These are phyloP conservation scores for Plasmodium chabaudi DNA, from an alignment of 169 alveolate species.

Conservation along the genomic window DNA sequence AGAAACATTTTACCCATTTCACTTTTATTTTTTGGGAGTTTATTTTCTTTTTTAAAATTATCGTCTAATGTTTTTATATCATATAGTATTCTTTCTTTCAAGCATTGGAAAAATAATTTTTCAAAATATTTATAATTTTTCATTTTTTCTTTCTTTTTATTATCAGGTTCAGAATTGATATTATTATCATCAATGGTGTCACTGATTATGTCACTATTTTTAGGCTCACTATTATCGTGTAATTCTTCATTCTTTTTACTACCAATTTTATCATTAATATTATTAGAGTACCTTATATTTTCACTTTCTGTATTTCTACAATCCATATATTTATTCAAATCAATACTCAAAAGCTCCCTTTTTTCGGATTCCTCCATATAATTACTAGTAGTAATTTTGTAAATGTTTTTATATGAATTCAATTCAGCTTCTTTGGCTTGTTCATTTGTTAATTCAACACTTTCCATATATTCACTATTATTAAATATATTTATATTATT, in stretches of 20 bases:
- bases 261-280: not conserved
- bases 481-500: too few species aligned
- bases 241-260: not conserved
- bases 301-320: too few species aligned
- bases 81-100: conserved; percentile 43
- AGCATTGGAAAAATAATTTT: conserved; percentile 49
- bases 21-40: not conserved
- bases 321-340: too few species aligned
- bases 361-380: too few species aligned
- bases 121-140: conserved; percentile 37
- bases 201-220: not conserved
- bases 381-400: too few species aligned
- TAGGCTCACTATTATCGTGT: not conserved
- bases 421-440: too few species aligned
- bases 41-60: conserved; percentile 41
- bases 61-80: conserved; percentile 61
- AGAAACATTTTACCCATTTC: conserved; percentile 13
- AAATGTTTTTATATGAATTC: too few species aligned
- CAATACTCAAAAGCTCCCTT: too few species aligned
- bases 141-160: conserved; percentile 6
- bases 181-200: not conserved
- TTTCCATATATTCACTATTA: too few species aligned
- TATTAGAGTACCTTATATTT: not conserved
- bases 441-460: too few species aligned
- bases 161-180: not conserved